Conservation (phyloP, 2,329 filamentous ascomycete species). For the Sporothrix phasma region DNA sequence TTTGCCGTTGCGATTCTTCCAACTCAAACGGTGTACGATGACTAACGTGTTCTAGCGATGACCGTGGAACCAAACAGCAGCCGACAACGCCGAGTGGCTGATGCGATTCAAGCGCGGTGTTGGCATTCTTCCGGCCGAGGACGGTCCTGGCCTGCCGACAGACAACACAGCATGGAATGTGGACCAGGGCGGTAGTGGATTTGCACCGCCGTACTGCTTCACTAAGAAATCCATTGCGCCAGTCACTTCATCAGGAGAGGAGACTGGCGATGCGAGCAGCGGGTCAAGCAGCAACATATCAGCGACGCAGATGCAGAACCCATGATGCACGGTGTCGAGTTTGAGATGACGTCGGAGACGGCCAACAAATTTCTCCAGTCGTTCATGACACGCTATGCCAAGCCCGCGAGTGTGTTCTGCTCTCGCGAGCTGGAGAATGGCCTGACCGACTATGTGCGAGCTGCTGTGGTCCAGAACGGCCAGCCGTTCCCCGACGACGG, state of each 20-base stretch:
- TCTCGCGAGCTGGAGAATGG: slow-evolving; percentile 49
- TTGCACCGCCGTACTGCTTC: slow-evolving; percentile 44
- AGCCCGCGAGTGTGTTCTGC: slow-evolving; percentile 45
- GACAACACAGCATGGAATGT: slow-evolving; percentile 35
- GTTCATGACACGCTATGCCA: slow-evolving; percentile 34
- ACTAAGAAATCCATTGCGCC: slow-evolving; percentile 32
- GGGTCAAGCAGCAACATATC: slow-evolving; percentile 27
- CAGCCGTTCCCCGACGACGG: slow-evolving; percentile 39
- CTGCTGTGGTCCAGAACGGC: slow-evolving; percentile 26
- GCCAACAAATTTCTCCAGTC: slow-evolving; percentile 40
- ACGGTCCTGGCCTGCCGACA: slow-evolving; percentile 40
- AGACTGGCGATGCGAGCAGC: slow-evolving; percentile 30
- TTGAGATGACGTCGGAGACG: slow-evolving; percentile 34
- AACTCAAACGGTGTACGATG: background rate
- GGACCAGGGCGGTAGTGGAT: slow-evolving; percentile 43
- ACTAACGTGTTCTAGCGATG: slow-evolving; percentile 34
- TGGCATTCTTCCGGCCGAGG: slow-evolving; percentile 39
- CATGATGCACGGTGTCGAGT: slow-evolving; percentile 25
- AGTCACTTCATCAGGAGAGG: slow-evolving; percentile 22
- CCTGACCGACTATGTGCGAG: slow-evolving; percentile 38
- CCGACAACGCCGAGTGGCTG: slow-evolving; percentile 55
- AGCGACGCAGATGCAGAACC: background rate
- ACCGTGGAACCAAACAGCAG: slow-evolving; percentile 55
- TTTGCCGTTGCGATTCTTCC: background rate
- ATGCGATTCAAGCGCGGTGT: slow-evolving; percentile 50